Evolutionary conservation across 2,329 filamentous ascomycete genomes (phyloP), one percentile per base, ranked within the genome.

Genomic region (Cercospora zeae-maydis): DNA sequence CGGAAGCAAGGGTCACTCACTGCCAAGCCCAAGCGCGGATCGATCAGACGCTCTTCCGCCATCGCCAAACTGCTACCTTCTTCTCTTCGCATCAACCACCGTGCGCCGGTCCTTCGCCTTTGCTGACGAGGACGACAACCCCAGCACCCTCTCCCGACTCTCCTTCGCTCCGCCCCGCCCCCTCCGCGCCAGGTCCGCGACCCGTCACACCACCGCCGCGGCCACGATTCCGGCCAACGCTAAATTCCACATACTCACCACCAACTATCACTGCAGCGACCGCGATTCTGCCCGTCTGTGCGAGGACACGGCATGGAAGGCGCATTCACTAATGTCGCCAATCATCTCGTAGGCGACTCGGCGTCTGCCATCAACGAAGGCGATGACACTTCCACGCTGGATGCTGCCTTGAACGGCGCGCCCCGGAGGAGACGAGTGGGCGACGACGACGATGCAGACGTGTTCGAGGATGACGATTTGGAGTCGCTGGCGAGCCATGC

Each of bases 381-480:
- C 72, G 87, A 90, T 73, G 92, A 96, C 78, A 67, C 75, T 27
- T 75, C 72, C 58, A 76, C 74, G 16, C 70, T 76, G 34, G 75
- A 75, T 53, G 75, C 74, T 27, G 92, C 96, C 73, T 92, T 96
- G 78, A 90, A 85, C 79, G 83, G 93, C 67, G 81, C 81, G 39
- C 82, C 84, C 16, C 79, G 83, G 66, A 80, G 89, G 70, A 87
- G 91, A 70, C 85, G 88, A 75, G 87, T 90, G 73, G 92, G 96
- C 74, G 93, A 96, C 69, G 93, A 96, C 74, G 93, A 96, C 70
- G 89, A 91, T 72, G 92, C 90, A 42, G 92, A 96, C 71, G 85
- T 84, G 53, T 89, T 90, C 71, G 91, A 92, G 68, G 93, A 97
- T 66, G 80, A 82, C 69, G 80, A 83, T 70, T 75, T 84, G 63